These are phyloP conservation scores for Trichoderma breve DNA, from an alignment of 2,329 filamentous ascomycete species.

Conservation along the genomic window DNA sequence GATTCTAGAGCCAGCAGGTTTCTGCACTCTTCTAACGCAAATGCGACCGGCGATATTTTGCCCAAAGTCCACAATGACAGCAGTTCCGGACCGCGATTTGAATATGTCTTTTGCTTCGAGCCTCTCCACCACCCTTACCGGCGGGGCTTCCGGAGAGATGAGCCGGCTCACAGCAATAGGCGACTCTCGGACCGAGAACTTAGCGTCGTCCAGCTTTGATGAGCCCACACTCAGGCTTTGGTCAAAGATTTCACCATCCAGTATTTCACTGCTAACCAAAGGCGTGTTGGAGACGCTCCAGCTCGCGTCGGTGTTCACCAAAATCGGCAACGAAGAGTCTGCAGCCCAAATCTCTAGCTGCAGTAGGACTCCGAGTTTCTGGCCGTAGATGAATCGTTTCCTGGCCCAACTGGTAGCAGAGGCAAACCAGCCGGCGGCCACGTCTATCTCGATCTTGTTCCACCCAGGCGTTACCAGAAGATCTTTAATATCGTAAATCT, in stretches of 20 bases:
- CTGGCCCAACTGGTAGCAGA: background rate
- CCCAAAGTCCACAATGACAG: background rate
- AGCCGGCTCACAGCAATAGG: background rate
- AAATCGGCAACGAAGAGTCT: background rate
- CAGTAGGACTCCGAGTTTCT: background rate
- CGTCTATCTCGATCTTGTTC: background rate
- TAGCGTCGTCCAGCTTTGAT: background rate
- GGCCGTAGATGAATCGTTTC: background rate
- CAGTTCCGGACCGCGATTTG: background rate
- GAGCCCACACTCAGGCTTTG: background rate
- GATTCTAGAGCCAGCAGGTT: background rate
- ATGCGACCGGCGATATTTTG: background rate
- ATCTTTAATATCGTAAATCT: background rate
- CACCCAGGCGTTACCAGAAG: background rate
- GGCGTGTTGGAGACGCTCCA: background rate
- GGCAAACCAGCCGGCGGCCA: background rate
- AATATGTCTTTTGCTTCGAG: background rate
- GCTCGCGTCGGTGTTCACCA: background rate
- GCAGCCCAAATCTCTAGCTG: background rate
- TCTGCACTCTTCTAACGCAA: background rate
- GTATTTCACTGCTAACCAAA: background rate
- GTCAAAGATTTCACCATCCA: background rate
- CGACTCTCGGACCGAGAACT: background rate
- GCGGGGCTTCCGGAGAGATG: background rate
- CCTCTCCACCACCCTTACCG: background rate